Evolutionary conservation across 352 stramenopile species (phyloP).

Genomic region (Phytophthora sansomeana): DNA sequence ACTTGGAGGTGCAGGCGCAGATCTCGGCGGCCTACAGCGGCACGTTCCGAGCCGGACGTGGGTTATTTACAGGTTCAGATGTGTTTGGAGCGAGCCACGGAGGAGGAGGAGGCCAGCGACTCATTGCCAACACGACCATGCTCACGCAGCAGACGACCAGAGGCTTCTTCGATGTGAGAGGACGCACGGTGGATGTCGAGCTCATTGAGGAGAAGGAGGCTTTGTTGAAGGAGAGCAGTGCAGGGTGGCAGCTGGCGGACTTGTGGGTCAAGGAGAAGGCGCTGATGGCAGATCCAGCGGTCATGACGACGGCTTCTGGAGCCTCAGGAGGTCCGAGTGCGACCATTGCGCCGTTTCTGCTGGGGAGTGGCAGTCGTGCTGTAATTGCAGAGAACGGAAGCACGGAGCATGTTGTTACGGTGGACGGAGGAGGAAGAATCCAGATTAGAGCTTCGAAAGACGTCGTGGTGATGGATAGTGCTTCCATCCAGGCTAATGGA

Average conservation of each 20-base stretch:
- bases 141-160: slow-evolving; percentile 41
- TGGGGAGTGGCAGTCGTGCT: slow-evolving; percentile 55
- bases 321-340: slow-evolving; percentile 31
- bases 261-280: slow-evolving; percentile 54
- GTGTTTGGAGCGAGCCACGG: slow-evolving; percentile 62
- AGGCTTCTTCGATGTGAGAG: slow-evolving; percentile 63
- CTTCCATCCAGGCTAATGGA: slow-evolving; percentile 62
- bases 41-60: slow-evolving; percentile 30
- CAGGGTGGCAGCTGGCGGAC: slow-evolving; percentile 57
- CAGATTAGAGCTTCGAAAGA: slow-evolving; percentile 73
- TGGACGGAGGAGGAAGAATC: slow-evolving; percentile 64
- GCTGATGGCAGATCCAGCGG: slow-evolving; percentile 32
- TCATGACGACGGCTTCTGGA: slow-evolving; percentile 15
- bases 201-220: slow-evolving; percentile 37
- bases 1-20: slow-evolving; percentile 48
- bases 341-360: slow-evolving; percentile 47
- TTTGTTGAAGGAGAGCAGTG: slow-evolving; percentile 51
- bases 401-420: slow-evolving; percentile 13
- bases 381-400: slow-evolving; percentile 14
- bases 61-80: slow-evolving; percentile 49
- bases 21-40: slow-evolving; percentile 50
- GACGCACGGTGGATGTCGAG: slow-evolving; percentile 31
- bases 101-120: slow-evolving; percentile 57
- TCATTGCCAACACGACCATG: slow-evolving; percentile 49
- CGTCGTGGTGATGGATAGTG: slow-evolving; percentile 67